Evolutionary conservation across 1,139 yeast species (phyloP).

Genomic region (Saccharomycopsis crataegensis): DNA sequence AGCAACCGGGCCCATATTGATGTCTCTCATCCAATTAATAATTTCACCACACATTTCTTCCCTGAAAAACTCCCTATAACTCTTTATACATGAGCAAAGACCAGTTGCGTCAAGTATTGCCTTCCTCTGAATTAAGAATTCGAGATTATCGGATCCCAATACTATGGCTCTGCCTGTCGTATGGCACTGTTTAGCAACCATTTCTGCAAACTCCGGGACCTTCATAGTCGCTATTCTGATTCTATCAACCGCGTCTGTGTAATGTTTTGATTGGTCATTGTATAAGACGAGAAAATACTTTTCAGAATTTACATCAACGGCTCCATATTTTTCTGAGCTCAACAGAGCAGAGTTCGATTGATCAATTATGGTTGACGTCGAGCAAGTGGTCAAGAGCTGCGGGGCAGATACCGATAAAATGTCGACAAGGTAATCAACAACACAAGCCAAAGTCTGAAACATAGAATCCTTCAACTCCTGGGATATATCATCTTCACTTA

Average conservation of each 20-base stretch:
- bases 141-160: conserved; percentile 46
- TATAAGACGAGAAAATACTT: conserved; percentile 57
- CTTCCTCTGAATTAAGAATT: conserved; percentile 47
- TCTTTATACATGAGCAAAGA: conserved; percentile 57
- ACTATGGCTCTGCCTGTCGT: conserved; percentile 64
- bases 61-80: conserved; percentile 62
- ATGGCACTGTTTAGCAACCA: conserved; percentile 65
- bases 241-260: conserved; percentile 63
- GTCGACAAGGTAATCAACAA: conserved; percentile 72
- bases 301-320: conserved; percentile 37
- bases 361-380: conserved; percentile 19
- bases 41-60: conserved; percentile 80
- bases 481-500: conserved; percentile 29
- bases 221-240: conserved; percentile 60
- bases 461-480: conserved; percentile 32
- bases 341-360: conserved; percentile 30
- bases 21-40: conserved; percentile 53
- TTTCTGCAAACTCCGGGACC: conserved; percentile 58
- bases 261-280: conserved; percentile 76
- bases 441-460: conserved; percentile 40
- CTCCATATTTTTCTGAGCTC: conserved; percentile 33
- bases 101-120: conserved; percentile 47
- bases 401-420: conserved; percentile 40
- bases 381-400: conserved; percentile 21
- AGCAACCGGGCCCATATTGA: conserved; percentile 49